Base-by-base conservation (phyloP, 352 stramenopile genomes). In the Elongisporangium senticosum region DNA sequence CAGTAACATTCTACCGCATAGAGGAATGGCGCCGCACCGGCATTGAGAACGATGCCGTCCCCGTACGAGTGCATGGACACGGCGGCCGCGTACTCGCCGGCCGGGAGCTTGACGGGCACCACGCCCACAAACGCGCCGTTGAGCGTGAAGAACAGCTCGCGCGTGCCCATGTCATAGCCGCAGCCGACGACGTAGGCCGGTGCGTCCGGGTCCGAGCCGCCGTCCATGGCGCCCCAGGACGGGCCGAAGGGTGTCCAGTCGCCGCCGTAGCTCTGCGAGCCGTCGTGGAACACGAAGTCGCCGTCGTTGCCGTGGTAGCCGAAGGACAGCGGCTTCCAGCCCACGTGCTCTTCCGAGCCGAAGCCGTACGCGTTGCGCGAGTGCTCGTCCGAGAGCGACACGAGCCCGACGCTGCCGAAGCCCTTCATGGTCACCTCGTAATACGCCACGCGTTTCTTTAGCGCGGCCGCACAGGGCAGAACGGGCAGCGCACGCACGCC, bases 1-100 rank as follows among this genome's bases (percentile, higher is more conserved):
- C 86, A 95, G 68, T 89, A 93, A 87, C 70, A 76, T 64, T 95
- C 83, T 65, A 95, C 81, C 64, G 91, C 80, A 72, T 90, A 93
- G 57, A 68, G 57, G 64, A 93, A 95, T 26, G 80, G 78, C 21
- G 74, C 80, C 49, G 71, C 66, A 39, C 86, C 86, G n/a, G 73
- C 68, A 61, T 95, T 93, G 51, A 95, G 61, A 51, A 83, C 64
- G 19, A 77, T 83, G 68, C 69, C 49, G 61, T 95, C 86, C 15
- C 74, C 73, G 66, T 87, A 93, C 37, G 72, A 72, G 58, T 95
- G 80, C 23, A 95, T 77, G 64, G 86, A 89, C 58, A 95, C 75
- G 26, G 82, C 83, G 24, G 79, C 76, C 51, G 86, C 79, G 61
- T 89, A 92, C 37, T 86, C 71, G 39, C 74, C 80, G 55, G 71